phyloP scores from a whole-genome alignment of 2,329 filamentous ascomycete genomes.

The Aspergillus spinulosporus region DNA sequence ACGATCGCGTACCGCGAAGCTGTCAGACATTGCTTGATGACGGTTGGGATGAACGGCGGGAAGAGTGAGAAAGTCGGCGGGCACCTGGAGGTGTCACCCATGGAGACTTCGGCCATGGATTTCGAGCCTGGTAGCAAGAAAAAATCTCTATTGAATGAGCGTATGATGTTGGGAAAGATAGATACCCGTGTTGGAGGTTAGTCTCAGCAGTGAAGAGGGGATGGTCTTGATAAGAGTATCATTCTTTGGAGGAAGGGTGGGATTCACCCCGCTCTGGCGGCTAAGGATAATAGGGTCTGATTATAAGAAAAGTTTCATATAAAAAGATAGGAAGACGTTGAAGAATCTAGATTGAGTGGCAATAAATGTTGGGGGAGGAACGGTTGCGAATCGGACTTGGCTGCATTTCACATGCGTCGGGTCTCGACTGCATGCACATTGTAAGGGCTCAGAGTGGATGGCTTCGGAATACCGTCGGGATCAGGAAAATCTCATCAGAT shows the following conservation, averaged over 20 bases:
- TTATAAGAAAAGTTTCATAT: conserved; percentile 2
- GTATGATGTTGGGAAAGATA: background rate
- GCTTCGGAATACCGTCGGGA: background rate
- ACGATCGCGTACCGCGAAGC: conserved; percentile 5
- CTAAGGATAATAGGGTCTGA: background rate
- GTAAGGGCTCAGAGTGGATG: background rate
- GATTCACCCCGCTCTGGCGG: conserved; percentile 6
- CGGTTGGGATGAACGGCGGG: conserved; percentile 11
- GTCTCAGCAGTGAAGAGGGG: background rate
- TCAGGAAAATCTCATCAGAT: background rate
- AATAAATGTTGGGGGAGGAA: background rate
- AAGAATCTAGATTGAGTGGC: background rate
- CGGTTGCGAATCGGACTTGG: conserved; percentile 4
- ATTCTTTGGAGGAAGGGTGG: background rate
- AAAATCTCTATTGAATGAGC: background rate
- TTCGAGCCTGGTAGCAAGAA: background rate
- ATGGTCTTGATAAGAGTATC: conserved; percentile 4
- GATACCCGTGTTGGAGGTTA: background rate
- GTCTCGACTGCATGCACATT: background rate
- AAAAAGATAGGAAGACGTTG: background rate
- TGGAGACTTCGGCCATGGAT: conserved; percentile 5
- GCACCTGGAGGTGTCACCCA: conserved; percentile 5
- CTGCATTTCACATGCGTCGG: conserved; percentile 15
- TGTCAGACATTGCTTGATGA: conserved; percentile 10
- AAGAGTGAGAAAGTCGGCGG: conserved; percentile 9